Conservation (phyloP, 1,284 basidiomycete species). For the Cerrena zonata region DNA sequence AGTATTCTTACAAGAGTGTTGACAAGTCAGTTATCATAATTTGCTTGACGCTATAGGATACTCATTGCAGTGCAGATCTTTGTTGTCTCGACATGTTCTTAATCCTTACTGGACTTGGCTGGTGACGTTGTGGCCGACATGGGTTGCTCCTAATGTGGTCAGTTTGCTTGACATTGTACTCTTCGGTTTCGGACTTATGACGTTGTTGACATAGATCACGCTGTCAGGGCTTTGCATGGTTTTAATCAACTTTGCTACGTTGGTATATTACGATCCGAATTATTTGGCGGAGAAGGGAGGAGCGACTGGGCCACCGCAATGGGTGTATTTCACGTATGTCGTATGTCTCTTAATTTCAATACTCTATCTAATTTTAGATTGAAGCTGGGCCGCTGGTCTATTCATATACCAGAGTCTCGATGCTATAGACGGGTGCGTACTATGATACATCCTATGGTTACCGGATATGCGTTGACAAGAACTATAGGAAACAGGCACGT, state of each 20-base stretch:
- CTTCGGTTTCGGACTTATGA: too few relatives aligned
- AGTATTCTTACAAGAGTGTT: conserved; percentile 64
- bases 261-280: conserved; percentile 76
- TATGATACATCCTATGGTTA: not conserved
- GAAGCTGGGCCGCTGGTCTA: conserved; percentile 79
- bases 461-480: conserved; percentile 5
- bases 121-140: conserved; percentile 83
- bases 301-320: conserved; percentile 61
- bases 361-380: not conserved
- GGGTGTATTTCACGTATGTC: conserved; percentile 81
- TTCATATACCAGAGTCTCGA: conserved; percentile 92
- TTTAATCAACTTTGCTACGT: conserved; percentile 76
- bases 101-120: conserved; percentile 94
- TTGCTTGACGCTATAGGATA: conserved; percentile 4
- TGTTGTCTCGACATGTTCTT: conserved; percentile 75
- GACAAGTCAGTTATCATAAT: conserved; percentile 51
- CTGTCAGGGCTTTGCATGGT: conserved; percentile 80
- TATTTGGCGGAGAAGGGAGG: conserved; percentile 67
- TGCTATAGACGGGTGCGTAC: conserved; percentile 77
- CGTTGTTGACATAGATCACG: conserved; percentile 57
- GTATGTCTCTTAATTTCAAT: not conserved
- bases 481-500: conserved; percentile 83
- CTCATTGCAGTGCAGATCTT: conserved; percentile 44
- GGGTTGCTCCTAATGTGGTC: conserved; percentile 88
- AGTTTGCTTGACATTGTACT: conserved; percentile 20